These are phyloP conservation scores for Hordeum marinum DNA, from an alignment of 176 grass and related monocot species.

Conservation along the genomic window DNA sequence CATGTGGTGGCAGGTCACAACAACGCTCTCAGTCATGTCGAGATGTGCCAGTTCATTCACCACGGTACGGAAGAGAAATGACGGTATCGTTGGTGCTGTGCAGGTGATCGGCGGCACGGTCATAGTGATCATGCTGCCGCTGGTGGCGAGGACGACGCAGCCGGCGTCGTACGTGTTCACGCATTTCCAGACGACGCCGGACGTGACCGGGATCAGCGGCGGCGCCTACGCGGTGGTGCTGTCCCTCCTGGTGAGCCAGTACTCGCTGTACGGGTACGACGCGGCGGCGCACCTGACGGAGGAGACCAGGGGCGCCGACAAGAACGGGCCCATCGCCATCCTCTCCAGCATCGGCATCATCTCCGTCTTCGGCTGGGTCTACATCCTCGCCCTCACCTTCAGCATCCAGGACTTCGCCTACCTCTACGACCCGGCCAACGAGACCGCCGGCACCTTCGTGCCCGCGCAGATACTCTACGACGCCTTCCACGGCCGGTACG, in stretches of 20 bases:
- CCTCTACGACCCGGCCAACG: slow-evolving; percentile 63
- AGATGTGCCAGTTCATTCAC: neutral
- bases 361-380: slow-evolving; percentile 90
- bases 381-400: slow-evolving; percentile 97
- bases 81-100: neutral
- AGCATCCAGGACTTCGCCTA: slow-evolving; percentile 92
- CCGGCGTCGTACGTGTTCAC: slow-evolving; percentile 89
- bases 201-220: slow-evolving; percentile 66
- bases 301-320: slow-evolving; percentile 94
- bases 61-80: neutral
- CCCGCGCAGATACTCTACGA: slow-evolving; percentile 94
- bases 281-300: slow-evolving; percentile 96
- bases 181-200: slow-evolving; percentile 63
- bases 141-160: slow-evolving; percentile 70
- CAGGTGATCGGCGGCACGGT: slow-evolving; percentile 76
- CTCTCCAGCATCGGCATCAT: slow-evolving; percentile 96
- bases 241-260: slow-evolving; percentile 91
- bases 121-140: slow-evolving; percentile 81
- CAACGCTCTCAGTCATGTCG: neutral
- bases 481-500: slow-evolving; percentile 86
- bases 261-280: slow-evolving; percentile 95
- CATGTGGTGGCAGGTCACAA: slow-evolving; percentile 90
- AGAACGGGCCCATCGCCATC: slow-evolving; percentile 95
- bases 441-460: slow-evolving; percentile 78
- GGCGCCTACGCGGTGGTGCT: slow-evolving; percentile 68